These are phyloP conservation scores for Mortierella sp. DNA, from an alignment of 371 early-diverging fungal species.

Conservation along the genomic window DNA sequence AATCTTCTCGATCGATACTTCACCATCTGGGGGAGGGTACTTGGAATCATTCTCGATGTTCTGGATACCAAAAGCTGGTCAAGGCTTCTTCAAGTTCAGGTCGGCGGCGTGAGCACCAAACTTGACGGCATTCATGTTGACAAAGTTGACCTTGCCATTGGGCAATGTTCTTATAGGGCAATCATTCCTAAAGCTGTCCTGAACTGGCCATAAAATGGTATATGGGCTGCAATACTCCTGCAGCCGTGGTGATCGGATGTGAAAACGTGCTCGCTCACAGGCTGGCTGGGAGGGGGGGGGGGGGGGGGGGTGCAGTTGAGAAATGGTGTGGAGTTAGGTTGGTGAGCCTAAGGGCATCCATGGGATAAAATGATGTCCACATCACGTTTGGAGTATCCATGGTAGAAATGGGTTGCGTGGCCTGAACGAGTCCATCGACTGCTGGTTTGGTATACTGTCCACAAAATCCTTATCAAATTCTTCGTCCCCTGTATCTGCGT, in stretches of 20 bases:
- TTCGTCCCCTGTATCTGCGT: constrained; percentile 30
- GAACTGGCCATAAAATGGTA: constrained; percentile 87
- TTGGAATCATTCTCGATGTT: constrained; percentile 74
- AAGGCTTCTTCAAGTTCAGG: constrained; percentile 82
- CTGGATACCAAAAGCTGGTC: constrained; percentile 95
- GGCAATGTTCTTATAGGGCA: constrained; percentile 80
- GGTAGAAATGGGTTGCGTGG: constrained; percentile 48
- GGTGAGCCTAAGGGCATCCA: constrained; percentile 75
- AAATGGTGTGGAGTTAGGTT: not conserved
- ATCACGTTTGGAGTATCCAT: constrained; percentile 59
- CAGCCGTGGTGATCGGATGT: constrained; percentile 60
- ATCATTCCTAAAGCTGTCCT: constrained; percentile 81
- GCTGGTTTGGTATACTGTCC: constrained; percentile 38
- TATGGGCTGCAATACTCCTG: constrained; percentile 75
- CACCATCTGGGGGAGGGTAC: constrained; percentile 79
- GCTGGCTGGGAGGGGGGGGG: constrained; percentile 21
- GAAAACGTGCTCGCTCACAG: constrained; percentile 38
- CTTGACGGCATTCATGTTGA: constrained; percentile 87
- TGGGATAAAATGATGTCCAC: constrained; percentile 84
- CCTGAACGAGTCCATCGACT: constrained; percentile 52
- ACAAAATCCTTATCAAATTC: constrained; percentile 21
- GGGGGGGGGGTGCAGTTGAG: constrained; percentile 6
- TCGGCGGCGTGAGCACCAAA: constrained; percentile 87
- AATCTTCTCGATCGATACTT: constrained; percentile 67
- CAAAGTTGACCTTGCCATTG: constrained; percentile 89